Evolutionary conservation across 2,329 filamentous ascomycete species (phyloP).

Genomic region (Scytalidium lignicola): DNA sequence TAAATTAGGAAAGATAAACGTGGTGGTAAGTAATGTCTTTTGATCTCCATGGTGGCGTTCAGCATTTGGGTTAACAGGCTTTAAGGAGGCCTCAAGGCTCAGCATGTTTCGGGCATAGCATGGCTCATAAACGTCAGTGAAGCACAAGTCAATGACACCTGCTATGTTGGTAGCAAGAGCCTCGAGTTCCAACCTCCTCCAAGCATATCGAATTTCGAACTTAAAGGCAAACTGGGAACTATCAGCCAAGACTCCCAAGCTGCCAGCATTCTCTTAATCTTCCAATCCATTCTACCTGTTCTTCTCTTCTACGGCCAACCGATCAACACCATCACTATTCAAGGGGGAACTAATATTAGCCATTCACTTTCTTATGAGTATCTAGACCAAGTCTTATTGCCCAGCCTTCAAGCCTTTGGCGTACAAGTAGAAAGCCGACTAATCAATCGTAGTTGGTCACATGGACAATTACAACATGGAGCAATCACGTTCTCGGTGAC

Average conservation of each 20-base stretch:
- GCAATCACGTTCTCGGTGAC: constrained; percentile 40
- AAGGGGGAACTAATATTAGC: constrained; percentile 54
- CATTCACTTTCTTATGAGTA: constrained; percentile 58
- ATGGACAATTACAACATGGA: constrained; percentile 18
- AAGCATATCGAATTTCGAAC: constrained; percentile 21
- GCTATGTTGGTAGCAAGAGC: constrained; percentile 42
- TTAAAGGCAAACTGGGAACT: constrained; percentile 33
- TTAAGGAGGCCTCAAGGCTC: constrained; percentile 49
- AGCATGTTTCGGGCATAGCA: constrained; percentile 52
- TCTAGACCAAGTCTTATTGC: constrained; percentile 55
- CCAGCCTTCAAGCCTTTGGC: constrained; percentile 47
- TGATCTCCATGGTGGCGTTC: neutral
- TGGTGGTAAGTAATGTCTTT: neutral
- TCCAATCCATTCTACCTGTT: constrained; percentile 57
- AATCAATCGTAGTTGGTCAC: constrained; percentile 43
- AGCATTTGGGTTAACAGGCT: neutral
- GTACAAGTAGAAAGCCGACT: constrained; percentile 42
- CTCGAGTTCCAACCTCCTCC: constrained; percentile 27
- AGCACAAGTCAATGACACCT: constrained; percentile 42
- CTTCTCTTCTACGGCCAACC: constrained; percentile 48
- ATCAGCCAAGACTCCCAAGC: constrained; percentile 46
- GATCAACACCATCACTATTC: constrained; percentile 39
- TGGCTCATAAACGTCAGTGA: constrained; percentile 48
- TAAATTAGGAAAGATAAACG: neutral
- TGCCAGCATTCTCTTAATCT: constrained; percentile 51